These are phyloP conservation scores for Dioscorea alata DNA, from an alignment of 106 monocot species.

Conservation along the genomic window DNA sequence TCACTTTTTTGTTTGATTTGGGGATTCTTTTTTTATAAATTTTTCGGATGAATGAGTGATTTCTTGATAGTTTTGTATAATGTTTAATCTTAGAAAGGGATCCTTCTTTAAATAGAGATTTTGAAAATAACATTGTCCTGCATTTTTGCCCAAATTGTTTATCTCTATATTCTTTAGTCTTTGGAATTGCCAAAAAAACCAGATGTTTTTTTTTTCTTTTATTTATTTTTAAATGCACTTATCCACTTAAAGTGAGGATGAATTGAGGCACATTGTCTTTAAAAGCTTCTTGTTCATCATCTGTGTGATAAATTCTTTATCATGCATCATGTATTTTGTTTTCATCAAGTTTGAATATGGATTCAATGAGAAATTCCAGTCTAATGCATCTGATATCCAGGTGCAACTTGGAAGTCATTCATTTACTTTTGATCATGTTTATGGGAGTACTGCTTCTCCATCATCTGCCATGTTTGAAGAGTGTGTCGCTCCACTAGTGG, in stretches of 20 bases:
- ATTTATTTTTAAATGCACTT: too few species aligned
- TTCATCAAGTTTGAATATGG: neutral
- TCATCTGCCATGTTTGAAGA: conserved; percentile 87
- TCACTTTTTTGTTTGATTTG: neutral
- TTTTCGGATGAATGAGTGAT: neutral
- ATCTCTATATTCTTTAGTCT: too few species aligned
- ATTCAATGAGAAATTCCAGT: neutral
- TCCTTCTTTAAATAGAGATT: too few species aligned
- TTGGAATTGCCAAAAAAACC: too few species aligned
- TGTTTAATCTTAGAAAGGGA: too few species aligned
- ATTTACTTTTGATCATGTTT: conserved; percentile 95
- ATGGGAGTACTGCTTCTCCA: conserved; percentile 81
- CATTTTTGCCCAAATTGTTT: too few species aligned
- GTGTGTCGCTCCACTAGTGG: conserved; percentile 87
- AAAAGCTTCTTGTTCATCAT: neutral
- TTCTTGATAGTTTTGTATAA: too few species aligned
- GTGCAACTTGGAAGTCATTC: conserved; percentile 95
- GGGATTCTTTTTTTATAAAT: neutral
- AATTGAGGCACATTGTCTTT: neutral
- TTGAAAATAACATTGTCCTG: too few species aligned
- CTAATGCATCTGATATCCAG: conserved; percentile 23
- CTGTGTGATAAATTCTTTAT: neutral
- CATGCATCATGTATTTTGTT: neutral
- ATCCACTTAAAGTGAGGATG: too few species aligned
- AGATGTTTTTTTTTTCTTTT: too few species aligned